Evolutionary conservation across 202 grass and related monocot species (phyloP).

Genomic region (Eragrostis tef): DNA sequence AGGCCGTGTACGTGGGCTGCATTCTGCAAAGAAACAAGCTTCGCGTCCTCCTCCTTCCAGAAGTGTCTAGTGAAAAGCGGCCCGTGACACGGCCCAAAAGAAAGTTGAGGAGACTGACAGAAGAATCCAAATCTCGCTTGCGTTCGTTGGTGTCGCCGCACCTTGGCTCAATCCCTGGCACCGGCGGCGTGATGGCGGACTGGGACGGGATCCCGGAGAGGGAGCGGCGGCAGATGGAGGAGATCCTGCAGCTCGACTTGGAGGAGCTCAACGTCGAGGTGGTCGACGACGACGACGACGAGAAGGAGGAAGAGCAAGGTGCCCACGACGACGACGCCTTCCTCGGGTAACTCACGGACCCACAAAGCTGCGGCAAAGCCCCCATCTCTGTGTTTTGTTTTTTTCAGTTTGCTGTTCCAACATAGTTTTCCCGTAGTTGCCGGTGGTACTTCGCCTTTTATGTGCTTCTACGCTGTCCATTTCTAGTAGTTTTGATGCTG

Average conservation of each 20-base stretch:
- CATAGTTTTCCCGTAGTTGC: background rate
- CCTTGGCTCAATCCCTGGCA: constrained; percentile 6
- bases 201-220: constrained; percentile 61
- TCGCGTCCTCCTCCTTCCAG: background rate
- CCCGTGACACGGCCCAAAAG: background rate
- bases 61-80: background rate
- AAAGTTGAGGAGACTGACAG: constrained; percentile 16
- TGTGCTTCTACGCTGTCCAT: constrained; percentile 25
- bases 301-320: constrained; percentile 1
- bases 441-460: background rate
- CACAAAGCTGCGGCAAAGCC: background rate
- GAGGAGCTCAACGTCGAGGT: constrained; percentile 81
- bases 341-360: constrained; percentile 36
- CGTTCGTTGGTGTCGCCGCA: constrained; percentile 6
- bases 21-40: background rate
- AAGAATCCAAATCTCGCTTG: constrained; percentile 34
- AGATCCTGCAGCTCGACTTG: constrained; percentile 80
- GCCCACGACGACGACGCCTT: constrained; percentile 39
- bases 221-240: constrained; percentile 82
- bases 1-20: constrained; percentile 21
- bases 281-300: constrained; percentile 38
- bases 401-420: background rate
- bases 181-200: constrained; percentile 50
- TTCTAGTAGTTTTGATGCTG: background rate
- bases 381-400: background rate